Conservation (phyloP, 352 stramenopile species). For the Globisporangium nagaii region DNA sequence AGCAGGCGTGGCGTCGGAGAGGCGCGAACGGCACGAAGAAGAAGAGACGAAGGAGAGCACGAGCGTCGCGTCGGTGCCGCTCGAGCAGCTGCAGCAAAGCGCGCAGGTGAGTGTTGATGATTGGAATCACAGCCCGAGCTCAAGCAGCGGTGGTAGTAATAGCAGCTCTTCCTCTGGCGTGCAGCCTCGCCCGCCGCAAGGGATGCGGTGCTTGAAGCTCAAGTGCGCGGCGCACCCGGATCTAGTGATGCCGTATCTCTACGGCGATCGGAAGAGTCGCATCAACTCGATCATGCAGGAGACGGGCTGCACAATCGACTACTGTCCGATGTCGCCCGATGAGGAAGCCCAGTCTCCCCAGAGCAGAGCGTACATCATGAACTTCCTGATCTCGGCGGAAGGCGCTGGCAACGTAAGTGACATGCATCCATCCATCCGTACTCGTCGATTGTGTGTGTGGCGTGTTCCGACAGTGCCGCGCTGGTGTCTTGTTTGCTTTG, state of each 20-base stretch:
- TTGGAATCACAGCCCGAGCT: not conserved
- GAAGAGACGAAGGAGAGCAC: constrained; percentile 12
- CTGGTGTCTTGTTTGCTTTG: not conserved
- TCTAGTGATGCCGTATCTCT: constrained; percentile 52
- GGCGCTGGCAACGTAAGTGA: constrained; percentile 25
- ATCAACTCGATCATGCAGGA: constrained; percentile 46
- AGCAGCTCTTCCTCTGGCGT: constrained; percentile 1
- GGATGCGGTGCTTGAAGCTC: constrained; percentile 55
- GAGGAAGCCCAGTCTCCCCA: constrained; percentile 30
- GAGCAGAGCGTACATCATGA: constrained; percentile 37
- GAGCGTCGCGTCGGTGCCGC: not conserved
- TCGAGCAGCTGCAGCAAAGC: not conserved
- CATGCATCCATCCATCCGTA: not conserved
- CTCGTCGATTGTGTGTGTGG: not conserved
- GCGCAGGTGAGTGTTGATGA: not conserved
- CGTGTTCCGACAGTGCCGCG: not conserved
- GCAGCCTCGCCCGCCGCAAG: constrained; percentile 25
- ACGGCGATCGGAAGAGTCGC: constrained; percentile 40
- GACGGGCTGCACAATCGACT: constrained; percentile 55
- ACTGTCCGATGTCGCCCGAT: constrained; percentile 50
- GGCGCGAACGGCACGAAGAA: constrained; percentile 1
- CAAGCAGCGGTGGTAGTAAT: constrained; percentile 5
- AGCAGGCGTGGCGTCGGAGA: not conserved
- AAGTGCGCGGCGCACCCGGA: constrained; percentile 46
- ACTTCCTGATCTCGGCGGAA: constrained; percentile 50